Evolutionary conservation across 78 protist genomes (phyloP), one percentile per base, ranked within the genome.

Genomic region (Isochrysis galbana): DNA sequence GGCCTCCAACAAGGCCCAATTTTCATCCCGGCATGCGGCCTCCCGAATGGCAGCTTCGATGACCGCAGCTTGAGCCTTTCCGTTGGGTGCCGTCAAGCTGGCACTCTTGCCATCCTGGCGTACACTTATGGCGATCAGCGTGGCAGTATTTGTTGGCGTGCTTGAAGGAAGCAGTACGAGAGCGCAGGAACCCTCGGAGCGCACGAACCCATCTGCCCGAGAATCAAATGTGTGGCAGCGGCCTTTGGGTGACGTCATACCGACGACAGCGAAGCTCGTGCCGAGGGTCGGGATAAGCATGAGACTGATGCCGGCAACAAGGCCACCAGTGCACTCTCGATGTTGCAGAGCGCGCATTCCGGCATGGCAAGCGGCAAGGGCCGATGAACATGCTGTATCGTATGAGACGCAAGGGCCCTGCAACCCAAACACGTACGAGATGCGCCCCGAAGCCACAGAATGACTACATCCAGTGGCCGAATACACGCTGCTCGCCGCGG

Each of bases 341-440:
- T 36, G 82, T 19, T 72, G 82, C 39, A n/a, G 1, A 2, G 44
- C 82, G 3, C 82, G 82, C 41, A 38, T 21, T 0, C n/a, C 89
- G 17, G 42, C 5, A n/a, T 78, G 42, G 3, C 14, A 0, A 0
- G 61, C 89, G 34, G 29, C 86, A 7, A 39, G 42, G 51, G 86
- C 32, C 0, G 86, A 38, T 14, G 86, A 39, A 23, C 86, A 78
- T 11, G 86, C 46, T 1, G 48, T 41, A 46, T 78, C 86, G n/a
- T 36, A 39, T n/a, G 86, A 10, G 23, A 41, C 48, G 42, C 42
- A 78, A 29, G 98, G 98, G 1, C 98, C 98, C 25, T 82, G 54
- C 26, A 97, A 91, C 51, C 96, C 96, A 46, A 95, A 78, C 14
- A 55, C 41, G 61, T 95, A 97, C 25, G 98, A 93, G 0, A 97